Evolutionary conservation across 1,284 basidiomycete genomes (phyloP), one percentile per base, ranked within the genome.

Genomic region (Marasmius tenuissimus): DNA sequence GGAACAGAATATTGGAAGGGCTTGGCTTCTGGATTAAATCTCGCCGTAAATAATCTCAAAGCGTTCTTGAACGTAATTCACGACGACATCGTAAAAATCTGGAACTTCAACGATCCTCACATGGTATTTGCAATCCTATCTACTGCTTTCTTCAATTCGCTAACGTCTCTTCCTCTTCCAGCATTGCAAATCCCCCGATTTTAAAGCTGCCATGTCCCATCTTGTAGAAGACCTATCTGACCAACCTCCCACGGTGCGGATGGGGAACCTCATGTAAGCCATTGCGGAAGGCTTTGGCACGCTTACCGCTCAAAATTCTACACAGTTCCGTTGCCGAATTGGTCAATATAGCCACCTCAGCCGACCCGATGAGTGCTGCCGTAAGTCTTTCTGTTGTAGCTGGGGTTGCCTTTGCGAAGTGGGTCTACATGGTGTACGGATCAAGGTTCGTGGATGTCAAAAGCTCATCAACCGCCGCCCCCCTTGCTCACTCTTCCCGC

Each of bases 21-120:
- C 10, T 60, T 70, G n/a, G 63, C 61, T 18, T 62, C 68, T 8
- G 66, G 67, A 39, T 40, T 64, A 8, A 53, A 66, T 52, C 67
- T 70, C 51, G 60, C 62, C 4, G 66, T 65, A 20, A 67, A 60
- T 53, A 66, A 54, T 8, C 54, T 70, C 12, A 57, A 64, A 40
- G 37, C 49, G 10, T 70, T 66, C 48, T 64, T 69, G 16, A 59
- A 66, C 45, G 51, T 65, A 1, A 62, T 68, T 6, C 67, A 67
- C 56, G 38, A 50, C 3, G 67, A 72, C 52, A 70, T 72, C 51
- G 59, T 72, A 34, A 55, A 45, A 4, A 62, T 69, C 35, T 73
- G 72, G 72, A 66, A 66, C 42, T 69, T 73, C 58, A 47, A 68
- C 38, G 71, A 73, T 63, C 66, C 69, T 2, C 38, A 66, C 1